Evolutionary conservation across 306 rosid genomes (phyloP).

Genomic region (Cucumis cinereus): DNA sequence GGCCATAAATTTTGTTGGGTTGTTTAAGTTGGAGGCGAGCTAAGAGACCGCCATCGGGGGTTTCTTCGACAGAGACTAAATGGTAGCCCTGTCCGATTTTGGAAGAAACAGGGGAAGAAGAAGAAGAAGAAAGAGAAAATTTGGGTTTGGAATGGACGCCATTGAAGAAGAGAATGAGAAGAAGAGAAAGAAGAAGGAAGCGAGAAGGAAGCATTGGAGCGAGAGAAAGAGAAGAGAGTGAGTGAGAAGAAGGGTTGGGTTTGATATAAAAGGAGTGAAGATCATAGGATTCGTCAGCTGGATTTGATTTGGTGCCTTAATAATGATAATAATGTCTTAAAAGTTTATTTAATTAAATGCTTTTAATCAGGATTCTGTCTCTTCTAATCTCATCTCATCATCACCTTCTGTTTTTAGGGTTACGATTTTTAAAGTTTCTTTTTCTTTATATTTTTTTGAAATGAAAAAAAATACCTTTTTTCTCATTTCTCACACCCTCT

Average conservation of each 20-base stretch:
- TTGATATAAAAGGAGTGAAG: background rate
- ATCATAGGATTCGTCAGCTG: constrained; percentile 7
- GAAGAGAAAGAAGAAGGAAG: constrained; percentile 15
- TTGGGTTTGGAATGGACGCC: constrained; percentile 14
- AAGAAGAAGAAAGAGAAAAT: constrained; percentile 12
- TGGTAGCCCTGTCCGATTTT: constrained; percentile 81
- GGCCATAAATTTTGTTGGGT: constrained; percentile 50
- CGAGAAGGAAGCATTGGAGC: constrained; percentile 4
- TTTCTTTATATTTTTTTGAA: no score
- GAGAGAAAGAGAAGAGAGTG: background rate
- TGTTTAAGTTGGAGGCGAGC: constrained; percentile 51
- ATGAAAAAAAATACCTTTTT: no score
- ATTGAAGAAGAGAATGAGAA: constrained; percentile 8
- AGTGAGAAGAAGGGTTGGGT: background rate
- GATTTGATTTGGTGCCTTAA: constrained; percentile 2
- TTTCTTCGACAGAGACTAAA: constrained; percentile 52
- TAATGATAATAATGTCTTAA: background rate
- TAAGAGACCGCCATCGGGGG: constrained; percentile 54
- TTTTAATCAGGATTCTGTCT: background rate
- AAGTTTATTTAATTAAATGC: background rate
- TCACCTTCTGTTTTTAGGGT: background rate
- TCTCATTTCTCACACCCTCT: no score
- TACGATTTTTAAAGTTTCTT: no score
- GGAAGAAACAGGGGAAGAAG: constrained; percentile 23
- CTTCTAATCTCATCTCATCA: background rate